phyloP scores from a whole-genome alignment of 768 basidiomycete species.

The Russula sp. region DNA sequence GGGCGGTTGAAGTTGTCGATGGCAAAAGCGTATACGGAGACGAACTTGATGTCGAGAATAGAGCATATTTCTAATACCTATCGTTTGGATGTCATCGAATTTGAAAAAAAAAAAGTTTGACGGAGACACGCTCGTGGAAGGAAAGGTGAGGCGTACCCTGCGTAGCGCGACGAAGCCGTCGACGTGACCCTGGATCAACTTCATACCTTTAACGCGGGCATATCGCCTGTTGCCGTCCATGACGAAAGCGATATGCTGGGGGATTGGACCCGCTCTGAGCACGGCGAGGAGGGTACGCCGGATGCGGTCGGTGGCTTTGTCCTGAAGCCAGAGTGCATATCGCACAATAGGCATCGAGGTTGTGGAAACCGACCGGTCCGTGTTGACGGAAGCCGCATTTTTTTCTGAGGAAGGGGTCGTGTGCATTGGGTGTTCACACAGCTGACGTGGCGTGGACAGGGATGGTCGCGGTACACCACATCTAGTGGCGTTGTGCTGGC shows the following conservation, averaged over 20 bases:
- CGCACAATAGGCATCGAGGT: constrained; percentile 20
- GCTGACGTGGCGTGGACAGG: not conserved
- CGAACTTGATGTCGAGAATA: constrained; percentile 68
- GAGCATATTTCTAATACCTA: constrained; percentile 85
- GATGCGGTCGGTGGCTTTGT: constrained; percentile 22
- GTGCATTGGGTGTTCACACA: not conserved
- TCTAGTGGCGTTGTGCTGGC: not conserved
- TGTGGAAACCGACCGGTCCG: constrained; percentile 7
- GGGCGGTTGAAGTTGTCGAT: constrained; percentile 95
- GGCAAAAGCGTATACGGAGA: constrained; percentile 95
- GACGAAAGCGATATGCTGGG: constrained; percentile 85
- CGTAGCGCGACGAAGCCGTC: constrained; percentile 78
- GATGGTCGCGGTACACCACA: not conserved
- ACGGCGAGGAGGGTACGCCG: constrained; percentile 52
- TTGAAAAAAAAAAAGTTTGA: not conserved
- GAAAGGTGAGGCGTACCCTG: constrained; percentile 45
- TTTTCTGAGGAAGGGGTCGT: not conserved
- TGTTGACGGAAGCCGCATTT: not conserved
- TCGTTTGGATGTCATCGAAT: not conserved
- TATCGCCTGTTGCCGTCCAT: constrained; percentile 98
- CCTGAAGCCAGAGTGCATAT: constrained; percentile 22
- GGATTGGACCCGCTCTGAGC: constrained; percentile 78
- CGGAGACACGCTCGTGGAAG: not conserved
- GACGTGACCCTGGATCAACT: constrained; percentile 71
- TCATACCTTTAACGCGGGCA: constrained; percentile 59